These are phyloP conservation scores for Cyclotella distinguenda DNA, from an alignment of 108 stramenopile species.

Conservation along the genomic window DNA sequence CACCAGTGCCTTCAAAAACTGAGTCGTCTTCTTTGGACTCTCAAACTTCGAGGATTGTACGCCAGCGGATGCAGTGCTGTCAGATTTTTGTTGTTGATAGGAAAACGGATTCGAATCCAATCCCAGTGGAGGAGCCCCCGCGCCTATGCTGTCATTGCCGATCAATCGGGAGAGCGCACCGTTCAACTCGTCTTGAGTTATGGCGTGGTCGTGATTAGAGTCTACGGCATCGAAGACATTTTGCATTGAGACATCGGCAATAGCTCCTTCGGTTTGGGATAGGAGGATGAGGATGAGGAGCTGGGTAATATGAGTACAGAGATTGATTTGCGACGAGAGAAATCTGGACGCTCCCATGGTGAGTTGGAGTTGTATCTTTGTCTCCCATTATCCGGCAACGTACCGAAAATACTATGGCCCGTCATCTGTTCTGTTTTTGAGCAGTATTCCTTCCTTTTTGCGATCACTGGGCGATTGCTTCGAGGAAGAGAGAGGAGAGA, in stretches of 20 bases:
- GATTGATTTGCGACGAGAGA: too few species aligned
- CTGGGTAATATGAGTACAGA: too few species aligned
- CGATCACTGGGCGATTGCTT: too few species aligned
- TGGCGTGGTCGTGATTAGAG: slow-evolving; percentile 29
- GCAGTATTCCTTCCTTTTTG: too few species aligned
- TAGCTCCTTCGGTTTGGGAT: neutral
- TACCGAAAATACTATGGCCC: too few species aligned
- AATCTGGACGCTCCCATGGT: too few species aligned
- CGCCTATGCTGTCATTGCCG: neutral
- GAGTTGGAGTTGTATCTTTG: too few species aligned
- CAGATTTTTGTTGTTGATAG: slow-evolving; percentile 10
- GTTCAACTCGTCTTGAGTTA: slow-evolving; percentile 17
- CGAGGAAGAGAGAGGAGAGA: too few species aligned
- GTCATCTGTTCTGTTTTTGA: too few species aligned
- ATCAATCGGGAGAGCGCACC: slow-evolving; percentile 9
- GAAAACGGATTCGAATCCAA: slow-evolving; percentile 42
- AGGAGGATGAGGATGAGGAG: neutral
- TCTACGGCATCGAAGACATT: slow-evolving; percentile 32
- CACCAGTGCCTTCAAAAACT: slow-evolving; percentile 65
- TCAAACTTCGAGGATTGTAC: slow-evolving; percentile 27
- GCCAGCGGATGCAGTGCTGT: neutral
- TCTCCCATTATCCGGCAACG: too few species aligned
- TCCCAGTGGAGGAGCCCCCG: slow-evolving; percentile 37
- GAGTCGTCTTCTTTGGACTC: slow-evolving; percentile 31
- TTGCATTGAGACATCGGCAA: slow-evolving; percentile 7